Conservation (phyloP, 176 grass and related monocot species). For the Eleusine coracana region DNA sequence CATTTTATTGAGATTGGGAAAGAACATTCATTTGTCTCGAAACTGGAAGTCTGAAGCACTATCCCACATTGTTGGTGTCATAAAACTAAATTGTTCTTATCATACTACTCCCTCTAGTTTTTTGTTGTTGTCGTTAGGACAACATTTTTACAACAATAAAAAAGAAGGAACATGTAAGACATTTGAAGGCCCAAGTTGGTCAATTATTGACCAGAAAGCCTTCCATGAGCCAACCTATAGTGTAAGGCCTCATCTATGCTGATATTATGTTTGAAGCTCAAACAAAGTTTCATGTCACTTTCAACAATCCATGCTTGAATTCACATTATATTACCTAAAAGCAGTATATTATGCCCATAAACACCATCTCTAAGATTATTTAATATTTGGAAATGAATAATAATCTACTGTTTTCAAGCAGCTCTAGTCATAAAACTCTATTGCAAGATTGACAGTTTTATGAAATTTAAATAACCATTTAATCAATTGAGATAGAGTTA, state of each 20-base stretch:
- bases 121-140: no score
- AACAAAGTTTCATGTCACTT: background rate
- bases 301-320: background rate
- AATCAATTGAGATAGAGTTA: conserved; percentile 25
- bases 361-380: background rate
- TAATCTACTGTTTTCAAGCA: background rate
- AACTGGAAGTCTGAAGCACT: background rate
- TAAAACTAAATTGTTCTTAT: background rate
- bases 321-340: background rate
- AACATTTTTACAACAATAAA: background rate
- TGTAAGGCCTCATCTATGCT: background rate
- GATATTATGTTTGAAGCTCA: conserved; percentile 23
- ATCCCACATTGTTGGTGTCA: background rate
- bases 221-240: background rate
- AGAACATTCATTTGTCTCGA: background rate
- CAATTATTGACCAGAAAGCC: background rate
- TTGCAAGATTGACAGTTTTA: background rate
- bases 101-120: background rate
- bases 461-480: conserved; percentile 7
- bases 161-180: background rate
- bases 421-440: background rate
- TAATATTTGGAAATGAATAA: conserved; percentile 10
- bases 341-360: background rate
- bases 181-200: background rate
- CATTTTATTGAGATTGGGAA: background rate